A percentile compares a stretch with the other conserved stretches of the same genome.
Evolutionary conservation across 1,284 basidiomycete genomes (phyloP).

Genomic region (Cryptococcus amylolentus): DNA sequence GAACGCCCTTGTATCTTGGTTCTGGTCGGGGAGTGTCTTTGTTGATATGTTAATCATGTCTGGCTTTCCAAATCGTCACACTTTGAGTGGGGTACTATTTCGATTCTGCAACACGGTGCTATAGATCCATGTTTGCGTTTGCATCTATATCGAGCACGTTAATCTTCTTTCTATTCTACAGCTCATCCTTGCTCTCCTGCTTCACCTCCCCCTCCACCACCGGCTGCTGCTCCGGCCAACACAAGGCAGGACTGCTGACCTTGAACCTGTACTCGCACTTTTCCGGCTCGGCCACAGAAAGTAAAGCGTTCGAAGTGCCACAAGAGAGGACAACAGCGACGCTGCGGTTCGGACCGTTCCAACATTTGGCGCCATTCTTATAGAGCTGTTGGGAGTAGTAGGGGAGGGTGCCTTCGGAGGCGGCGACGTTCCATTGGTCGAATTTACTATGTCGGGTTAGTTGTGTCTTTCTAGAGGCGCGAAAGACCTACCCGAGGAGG

Average conservation of each 20-base stretch:
- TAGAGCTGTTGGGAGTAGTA: constrained; percentile 82
- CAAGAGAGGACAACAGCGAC: constrained; percentile 67
- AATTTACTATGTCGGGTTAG: constrained; percentile 59
- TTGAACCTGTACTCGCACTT: constrained; percentile 95
- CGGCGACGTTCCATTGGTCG: constrained; percentile 66
- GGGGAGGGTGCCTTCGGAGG: constrained; percentile 61
- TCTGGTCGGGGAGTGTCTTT: too few relatives aligned
- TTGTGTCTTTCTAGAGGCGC: background rate
- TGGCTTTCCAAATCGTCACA: too few relatives aligned
- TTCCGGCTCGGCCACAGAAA: constrained; percentile 81
- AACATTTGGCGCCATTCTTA: constrained; percentile 80
- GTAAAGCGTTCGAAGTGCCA: constrained; percentile 78
- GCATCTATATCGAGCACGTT: too few relatives aligned
- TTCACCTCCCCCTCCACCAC: background rate
- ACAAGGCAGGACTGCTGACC: constrained; percentile 83
- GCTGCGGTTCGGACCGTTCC: constrained; percentile 83
- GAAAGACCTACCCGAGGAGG: constrained; percentile 70
- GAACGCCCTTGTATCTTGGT: background rate
- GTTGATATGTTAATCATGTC: too few relatives aligned
- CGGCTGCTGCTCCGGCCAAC: constrained; percentile 56
- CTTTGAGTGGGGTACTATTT: background rate
- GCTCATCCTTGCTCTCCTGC: constrained; percentile 10
- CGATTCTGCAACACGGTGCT: background rate
- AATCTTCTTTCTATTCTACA: constrained; percentile 3
- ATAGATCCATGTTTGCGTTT: background rate